A percentile compares a stretch with the other conserved stretches of the same genome.
phyloP scores from a whole-genome alignment of 306 rosid genomes.

The Ochetophila trinervis region DNA sequence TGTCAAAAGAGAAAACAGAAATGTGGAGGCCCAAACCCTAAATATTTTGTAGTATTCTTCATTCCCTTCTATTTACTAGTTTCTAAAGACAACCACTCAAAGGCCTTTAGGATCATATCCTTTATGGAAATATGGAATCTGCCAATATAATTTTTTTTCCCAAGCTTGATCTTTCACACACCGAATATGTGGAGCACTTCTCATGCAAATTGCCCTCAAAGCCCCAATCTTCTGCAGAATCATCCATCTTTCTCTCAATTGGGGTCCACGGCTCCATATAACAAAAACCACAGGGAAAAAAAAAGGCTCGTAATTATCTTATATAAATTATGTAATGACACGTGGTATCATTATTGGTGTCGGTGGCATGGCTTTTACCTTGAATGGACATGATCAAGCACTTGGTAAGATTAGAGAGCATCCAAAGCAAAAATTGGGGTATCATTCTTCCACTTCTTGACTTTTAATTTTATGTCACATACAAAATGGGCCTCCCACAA shows the following conservation, averaged over 20 bases:
- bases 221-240: background rate
- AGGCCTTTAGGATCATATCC: background rate
- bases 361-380: conserved; percentile 37
- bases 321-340: conserved; percentile 4
- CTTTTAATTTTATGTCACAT: conserved; percentile 6
- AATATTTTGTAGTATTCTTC: background rate
- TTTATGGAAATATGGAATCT: background rate
- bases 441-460: background rate
- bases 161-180: too few relatives aligned
- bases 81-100: conserved; percentile 5
- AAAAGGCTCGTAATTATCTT: background rate
- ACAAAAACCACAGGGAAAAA: background rate
- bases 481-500: background rate
- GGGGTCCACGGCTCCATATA: background rate
- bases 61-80: background rate
- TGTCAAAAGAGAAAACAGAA: background rate
- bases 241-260: background rate
- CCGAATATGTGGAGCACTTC: background rate
- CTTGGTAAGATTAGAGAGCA: background rate
- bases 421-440: conserved; percentile 7
- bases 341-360: conserved; percentile 24
- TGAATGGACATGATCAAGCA: conserved; percentile 6
- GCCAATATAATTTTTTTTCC: background rate
- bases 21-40: conserved; percentile 7
- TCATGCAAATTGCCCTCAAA: background rate